A percentile compares a stretch with the other conserved stretches of the same genome.
phyloP scores from a whole-genome alignment of 768 basidiomycete genomes.

The Pleurotus tuoliensis region DNA sequence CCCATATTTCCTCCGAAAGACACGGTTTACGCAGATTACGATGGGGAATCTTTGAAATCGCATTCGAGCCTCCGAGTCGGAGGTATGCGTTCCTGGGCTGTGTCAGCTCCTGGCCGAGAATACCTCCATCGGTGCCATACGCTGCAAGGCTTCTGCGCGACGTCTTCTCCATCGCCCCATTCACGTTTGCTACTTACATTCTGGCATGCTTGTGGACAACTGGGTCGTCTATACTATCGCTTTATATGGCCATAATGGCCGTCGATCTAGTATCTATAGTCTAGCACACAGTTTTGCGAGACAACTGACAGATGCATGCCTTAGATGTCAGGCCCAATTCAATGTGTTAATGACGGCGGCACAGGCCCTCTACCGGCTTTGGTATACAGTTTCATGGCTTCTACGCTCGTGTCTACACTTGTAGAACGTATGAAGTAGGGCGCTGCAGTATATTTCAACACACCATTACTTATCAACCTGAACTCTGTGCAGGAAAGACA shows the following conservation, averaged over 20 bases:
- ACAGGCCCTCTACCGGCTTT: conserved; percentile 12
- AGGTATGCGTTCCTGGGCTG: not conserved
- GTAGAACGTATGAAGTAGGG: conserved; percentile 16
- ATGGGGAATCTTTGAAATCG: conserved; percentile 33
- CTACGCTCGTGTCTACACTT: conserved; percentile 18
- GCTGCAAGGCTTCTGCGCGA: conserved; percentile 20
- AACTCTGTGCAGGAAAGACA: conserved; percentile 13
- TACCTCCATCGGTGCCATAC: conserved; percentile 6
- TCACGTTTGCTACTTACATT: conserved; percentile 20
- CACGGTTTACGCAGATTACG: conserved; percentile 17
- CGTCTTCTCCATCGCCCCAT: conserved; percentile 18
- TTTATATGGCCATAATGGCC: conserved; percentile 29
- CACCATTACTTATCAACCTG: not conserved
- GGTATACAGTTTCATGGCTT: conserved; percentile 24
- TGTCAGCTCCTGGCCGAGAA: conserved; percentile 5
- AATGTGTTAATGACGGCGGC: conserved; percentile 3
- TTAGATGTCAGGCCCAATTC: conserved; percentile 3
- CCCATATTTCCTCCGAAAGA: not conserved
- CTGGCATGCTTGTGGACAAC: conserved; percentile 25
- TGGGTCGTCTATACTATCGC: conserved; percentile 27
- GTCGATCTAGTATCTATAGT: conserved; percentile 26
- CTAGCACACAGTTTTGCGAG: not conserved
- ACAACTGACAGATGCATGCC: conserved; percentile 7
- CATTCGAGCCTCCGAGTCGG: conserved; percentile 18
- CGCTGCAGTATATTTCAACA: not conserved